phyloP scores from a whole-genome alignment of 352 stramenopile genomes.

The Phytophthora fragariaefolia region DNA sequence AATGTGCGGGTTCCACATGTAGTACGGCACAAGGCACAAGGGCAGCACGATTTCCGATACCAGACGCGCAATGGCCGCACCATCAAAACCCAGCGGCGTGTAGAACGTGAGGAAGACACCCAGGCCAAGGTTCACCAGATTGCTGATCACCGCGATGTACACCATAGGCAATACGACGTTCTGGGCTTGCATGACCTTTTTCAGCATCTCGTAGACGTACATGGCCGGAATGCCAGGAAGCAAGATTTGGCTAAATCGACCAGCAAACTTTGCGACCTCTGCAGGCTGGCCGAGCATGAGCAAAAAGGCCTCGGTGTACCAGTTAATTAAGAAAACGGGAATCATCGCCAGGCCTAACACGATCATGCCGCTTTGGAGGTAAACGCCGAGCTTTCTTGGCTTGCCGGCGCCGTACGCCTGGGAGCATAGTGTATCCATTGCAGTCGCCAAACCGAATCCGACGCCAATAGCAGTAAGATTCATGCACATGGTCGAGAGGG shows the following conservation, averaged over 20 bases:
- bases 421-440: slow-evolving; percentile 90
- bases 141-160: slow-evolving; percentile 73
- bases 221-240: slow-evolving; percentile 82
- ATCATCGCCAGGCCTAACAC: slow-evolving; percentile 66
- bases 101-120: slow-evolving; percentile 86
- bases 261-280: slow-evolving; percentile 69
- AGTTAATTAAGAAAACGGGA: slow-evolving; percentile 76
- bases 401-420: slow-evolving; percentile 83
- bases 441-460: slow-evolving; percentile 81
- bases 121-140: slow-evolving; percentile 77
- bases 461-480: slow-evolving; percentile 85
- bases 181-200: slow-evolving; percentile 87
- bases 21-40: slow-evolving; percentile 66
- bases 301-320: slow-evolving; percentile 72
- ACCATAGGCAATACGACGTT: slow-evolving; percentile 90
- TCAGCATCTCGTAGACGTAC: slow-evolving; percentile 87
- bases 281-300: slow-evolving; percentile 65
- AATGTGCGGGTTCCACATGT: slow-evolving; percentile 56
- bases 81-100: slow-evolving; percentile 78
- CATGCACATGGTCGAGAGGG: slow-evolving; percentile 79
- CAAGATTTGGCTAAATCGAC: slow-evolving; percentile 71
- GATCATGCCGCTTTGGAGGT: slow-evolving; percentile 81
- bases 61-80: slow-evolving; percentile 76
- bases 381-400: slow-evolving; percentile 79
- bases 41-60: slow-evolving; percentile 67